Evolutionary conservation across 129 eudicot species (phyloP).

Genomic region (Logfia minima): DNA sequence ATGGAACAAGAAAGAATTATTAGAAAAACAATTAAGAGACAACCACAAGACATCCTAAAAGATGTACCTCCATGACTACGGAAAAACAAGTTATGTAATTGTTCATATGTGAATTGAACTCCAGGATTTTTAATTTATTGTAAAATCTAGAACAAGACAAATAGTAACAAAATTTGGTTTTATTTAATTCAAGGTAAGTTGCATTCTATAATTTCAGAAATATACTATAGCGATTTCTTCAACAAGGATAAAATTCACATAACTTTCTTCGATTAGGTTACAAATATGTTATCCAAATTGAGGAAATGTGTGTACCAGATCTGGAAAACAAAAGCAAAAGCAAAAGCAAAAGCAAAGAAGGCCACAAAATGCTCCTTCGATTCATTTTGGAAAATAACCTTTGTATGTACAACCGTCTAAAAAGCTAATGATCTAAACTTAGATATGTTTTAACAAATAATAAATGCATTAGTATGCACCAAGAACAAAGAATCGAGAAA

Average conservation of each 20-base stretch:
- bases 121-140: too few relatives aligned
- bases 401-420: not conserved
- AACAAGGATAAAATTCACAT: too few relatives aligned
- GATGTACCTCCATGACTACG: conserved; percentile 38
- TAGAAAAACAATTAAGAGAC: conserved; percentile 51
- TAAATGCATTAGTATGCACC: not conserved
- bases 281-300: not conserved
- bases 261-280: not conserved
- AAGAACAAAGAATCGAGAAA: conserved; percentile 7
- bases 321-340: not conserved
- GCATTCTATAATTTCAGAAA: too few relatives aligned
- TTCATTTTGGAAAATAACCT: too few relatives aligned
- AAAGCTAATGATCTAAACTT: not conserved
- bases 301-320: not conserved
- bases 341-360: too few relatives aligned
- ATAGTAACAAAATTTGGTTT: too few relatives aligned
- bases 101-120: too few relatives aligned
- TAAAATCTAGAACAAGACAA: too few relatives aligned
- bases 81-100: too few relatives aligned
- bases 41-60: conserved; percentile 65
- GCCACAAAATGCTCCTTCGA: not conserved
- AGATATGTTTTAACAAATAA: too few relatives aligned
- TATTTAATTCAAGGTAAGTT: too few relatives aligned
- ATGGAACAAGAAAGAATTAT: conserved; percentile 64
- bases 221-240: too few relatives aligned